These are phyloP conservation scores for Fraxinus albicans DNA, from an alignment of 305 asterid genomes.

Conservation along the genomic window DNA sequence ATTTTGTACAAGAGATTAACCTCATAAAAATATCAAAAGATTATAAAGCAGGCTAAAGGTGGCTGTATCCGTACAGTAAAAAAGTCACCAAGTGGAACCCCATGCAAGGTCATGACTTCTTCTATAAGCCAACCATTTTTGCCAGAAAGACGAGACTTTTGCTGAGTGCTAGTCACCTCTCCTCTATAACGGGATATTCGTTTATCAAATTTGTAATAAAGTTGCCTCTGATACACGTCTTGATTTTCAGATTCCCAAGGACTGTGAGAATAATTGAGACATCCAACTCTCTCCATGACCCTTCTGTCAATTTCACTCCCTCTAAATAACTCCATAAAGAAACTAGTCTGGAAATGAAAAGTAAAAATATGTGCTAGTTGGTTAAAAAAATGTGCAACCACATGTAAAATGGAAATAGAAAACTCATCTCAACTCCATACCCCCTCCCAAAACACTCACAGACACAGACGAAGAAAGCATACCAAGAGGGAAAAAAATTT, in stretches of 20 bases:
- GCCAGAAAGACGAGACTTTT: conserved; percentile 62
- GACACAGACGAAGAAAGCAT: neutral
- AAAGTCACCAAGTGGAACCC: conserved; percentile 89
- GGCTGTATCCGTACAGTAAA: conserved; percentile 55
- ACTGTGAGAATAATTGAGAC: conserved; percentile 75
- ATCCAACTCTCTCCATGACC: conserved; percentile 92
- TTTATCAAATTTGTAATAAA: conserved; percentile 80
- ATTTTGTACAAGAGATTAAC: too few relatives aligned
- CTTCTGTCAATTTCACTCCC: conserved; percentile 77
- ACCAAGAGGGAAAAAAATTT: neutral
- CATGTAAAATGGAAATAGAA: neutral
- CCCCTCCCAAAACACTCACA: neutral
- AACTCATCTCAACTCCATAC: neutral
- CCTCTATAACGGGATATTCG: conserved; percentile 77
- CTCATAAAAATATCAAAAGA: neutral
- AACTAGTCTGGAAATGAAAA: conserved; percentile 55
- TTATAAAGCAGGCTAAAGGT: neutral
- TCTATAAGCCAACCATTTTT: conserved; percentile 82
- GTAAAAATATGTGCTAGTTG: neutral
- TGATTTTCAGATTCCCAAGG: conserved; percentile 91
- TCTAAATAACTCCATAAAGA: conserved; percentile 86
- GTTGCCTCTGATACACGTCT: conserved; percentile 86
- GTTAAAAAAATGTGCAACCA: neutral
- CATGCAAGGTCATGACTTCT: conserved; percentile 96
- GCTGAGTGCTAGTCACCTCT: conserved; percentile 97